These are phyloP conservation scores for Pistacia atlantica DNA, from an alignment of 345 rosid genomes.

Conservation along the genomic window DNA sequence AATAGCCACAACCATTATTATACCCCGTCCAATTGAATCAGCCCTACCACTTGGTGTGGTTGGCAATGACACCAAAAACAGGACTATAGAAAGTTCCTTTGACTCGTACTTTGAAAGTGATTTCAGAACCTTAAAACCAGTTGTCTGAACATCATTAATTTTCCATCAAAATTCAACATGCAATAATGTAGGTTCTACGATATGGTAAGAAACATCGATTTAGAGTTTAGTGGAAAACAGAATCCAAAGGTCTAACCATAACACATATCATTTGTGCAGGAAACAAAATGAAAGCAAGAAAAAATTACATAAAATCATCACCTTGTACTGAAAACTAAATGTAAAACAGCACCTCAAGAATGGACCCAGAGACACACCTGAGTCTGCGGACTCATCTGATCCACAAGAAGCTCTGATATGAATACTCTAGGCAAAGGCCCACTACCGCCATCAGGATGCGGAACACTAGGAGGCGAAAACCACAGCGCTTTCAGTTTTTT, in stretches of 20 bases:
- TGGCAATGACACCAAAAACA: conserved; percentile 4
- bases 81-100: neutral
- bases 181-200: conserved; percentile 5
- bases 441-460: conserved; percentile 40
- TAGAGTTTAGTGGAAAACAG: neutral
- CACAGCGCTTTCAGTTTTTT: conserved; percentile 89
- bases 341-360: neutral
- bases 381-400: conserved; percentile 69
- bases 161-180: neutral
- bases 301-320: conserved; percentile 6
- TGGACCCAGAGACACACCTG: conserved; percentile 46
- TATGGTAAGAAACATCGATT: neutral
- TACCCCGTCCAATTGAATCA: neutral
- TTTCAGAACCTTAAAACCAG: neutral
- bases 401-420: conserved; percentile 91
- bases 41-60: neutral
- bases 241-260: neutral
- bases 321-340: neutral
- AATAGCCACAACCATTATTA: neutral
- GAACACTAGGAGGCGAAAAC: conserved; percentile 79
- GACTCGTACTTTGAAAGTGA: neutral
- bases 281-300: neutral
- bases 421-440: conserved; percentile 89
- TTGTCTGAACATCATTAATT: neutral
- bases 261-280: neutral